phyloP scores from a whole-genome alignment of 2,329 filamentous ascomycete genomes.

The Fusarium xyrophilum region DNA sequence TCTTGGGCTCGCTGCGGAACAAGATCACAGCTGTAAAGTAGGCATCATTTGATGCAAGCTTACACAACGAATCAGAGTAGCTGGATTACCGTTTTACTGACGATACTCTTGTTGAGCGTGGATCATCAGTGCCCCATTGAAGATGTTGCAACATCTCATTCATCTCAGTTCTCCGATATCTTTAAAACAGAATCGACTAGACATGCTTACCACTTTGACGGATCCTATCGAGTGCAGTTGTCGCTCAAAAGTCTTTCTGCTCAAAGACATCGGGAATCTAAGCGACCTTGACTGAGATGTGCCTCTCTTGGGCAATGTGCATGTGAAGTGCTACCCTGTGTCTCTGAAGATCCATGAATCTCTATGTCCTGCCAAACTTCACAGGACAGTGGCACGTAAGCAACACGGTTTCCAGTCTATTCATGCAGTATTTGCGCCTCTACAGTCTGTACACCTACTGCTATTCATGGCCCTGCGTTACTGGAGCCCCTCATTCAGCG shows the following conservation, averaged over 20 bases:
- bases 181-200: not conserved
- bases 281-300: too few species aligned
- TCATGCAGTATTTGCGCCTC: not conserved
- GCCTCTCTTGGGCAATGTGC: not conserved
- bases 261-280: rapidly evolving
- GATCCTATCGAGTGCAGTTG: not conserved
- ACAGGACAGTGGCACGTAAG: not conserved
- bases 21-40: not conserved
- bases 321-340: not conserved
- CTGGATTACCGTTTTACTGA: too few species aligned
- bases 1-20: not conserved
- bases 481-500: not conserved
- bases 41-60: not conserved
- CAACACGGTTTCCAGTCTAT: not conserved
- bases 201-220: too few species aligned
- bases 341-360: not conserved
- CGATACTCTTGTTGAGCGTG: not conserved
- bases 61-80: rapidly evolving
- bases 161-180: not conserved
- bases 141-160: not conserved
- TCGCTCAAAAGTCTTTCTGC: rapidly evolving
- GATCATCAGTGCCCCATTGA: not conserved
- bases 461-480: not conserved
- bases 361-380: not conserved
- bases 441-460: too few species aligned